Evolutionary conservation across 495 filamentous ascomycete species (phyloP).

Genomic region (Talaromyces thailandensis): DNA sequence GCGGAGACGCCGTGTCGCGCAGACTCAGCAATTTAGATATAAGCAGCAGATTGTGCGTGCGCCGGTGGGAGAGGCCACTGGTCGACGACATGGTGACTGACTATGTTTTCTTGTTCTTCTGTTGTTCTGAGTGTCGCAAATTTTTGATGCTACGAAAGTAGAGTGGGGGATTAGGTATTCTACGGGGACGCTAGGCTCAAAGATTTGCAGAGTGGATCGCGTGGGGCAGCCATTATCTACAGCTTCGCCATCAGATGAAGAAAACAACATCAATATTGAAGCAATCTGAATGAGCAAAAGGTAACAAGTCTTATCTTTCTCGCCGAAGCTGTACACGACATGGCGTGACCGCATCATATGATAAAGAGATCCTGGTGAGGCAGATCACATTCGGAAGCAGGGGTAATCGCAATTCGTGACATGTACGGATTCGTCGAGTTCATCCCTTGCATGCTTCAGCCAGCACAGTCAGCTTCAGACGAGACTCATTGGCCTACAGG

Average conservation of each 20-base stretch:
- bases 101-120: background rate
- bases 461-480: background rate
- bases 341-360: too few species aligned
- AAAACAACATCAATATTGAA: background rate
- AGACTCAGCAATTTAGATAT: constrained; percentile 75
- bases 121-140: background rate
- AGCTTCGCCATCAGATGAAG: background rate
- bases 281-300: too few species aligned
- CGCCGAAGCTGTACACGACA: background rate
- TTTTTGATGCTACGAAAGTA: background rate
- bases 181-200: background rate
- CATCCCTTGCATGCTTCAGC: background rate
- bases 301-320: background rate
- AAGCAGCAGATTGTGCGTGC: constrained; percentile 79
- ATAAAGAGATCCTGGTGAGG: too few species aligned
- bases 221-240: background rate
- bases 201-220: background rate
- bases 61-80: constrained; percentile 50
- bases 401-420: background rate
- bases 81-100: constrained; percentile 1
- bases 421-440: background rate
- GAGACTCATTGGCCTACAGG: background rate
- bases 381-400: background rate
- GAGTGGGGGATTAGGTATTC: background rate
- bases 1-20: constrained; percentile 71